A percentile compares a stretch with the other conserved stretches of the same genome.
phyloP scores from a whole-genome alignment of 2,329 filamentous ascomycete species.

The Aureobasidium subglaciale region DNA sequence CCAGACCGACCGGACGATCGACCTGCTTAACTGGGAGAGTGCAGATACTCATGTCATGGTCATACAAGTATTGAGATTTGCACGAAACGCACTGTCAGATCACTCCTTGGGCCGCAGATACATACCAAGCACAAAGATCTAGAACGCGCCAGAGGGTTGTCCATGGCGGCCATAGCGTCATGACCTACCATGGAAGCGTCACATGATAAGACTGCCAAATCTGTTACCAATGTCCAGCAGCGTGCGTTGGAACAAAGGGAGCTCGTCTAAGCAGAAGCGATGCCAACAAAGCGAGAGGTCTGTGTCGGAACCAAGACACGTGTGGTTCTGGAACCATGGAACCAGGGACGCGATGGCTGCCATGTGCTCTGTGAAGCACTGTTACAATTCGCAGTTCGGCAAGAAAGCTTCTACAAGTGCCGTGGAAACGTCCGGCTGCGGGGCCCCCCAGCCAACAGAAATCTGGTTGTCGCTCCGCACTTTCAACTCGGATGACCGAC shows the following conservation, averaged over 20 bases:
- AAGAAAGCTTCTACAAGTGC: constrained; percentile 11
- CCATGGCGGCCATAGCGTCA: background rate
- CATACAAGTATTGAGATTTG: background rate
- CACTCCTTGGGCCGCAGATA: background rate
- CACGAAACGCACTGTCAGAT: background rate
- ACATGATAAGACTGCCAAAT: background rate
- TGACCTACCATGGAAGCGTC: background rate
- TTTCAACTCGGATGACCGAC: constrained; percentile 1
- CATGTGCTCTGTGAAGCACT: background rate
- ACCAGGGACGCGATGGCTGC: background rate
- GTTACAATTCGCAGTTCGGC: constrained; percentile 4
- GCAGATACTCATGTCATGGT: background rate
- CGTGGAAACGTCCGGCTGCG: constrained; percentile 3
- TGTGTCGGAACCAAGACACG: background rate
- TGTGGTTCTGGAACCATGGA: constrained; percentile 3
- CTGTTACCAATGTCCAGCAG: background rate
- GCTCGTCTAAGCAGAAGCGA: too few relatives aligned
- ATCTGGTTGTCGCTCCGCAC: constrained; percentile 9
- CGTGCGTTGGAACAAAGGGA: background rate
- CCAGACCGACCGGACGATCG: background rate
- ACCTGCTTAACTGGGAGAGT: background rate
- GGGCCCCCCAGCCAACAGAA: constrained; percentile 5
- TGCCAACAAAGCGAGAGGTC: too few relatives aligned
- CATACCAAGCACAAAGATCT: background rate
- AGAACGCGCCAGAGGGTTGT: constrained; percentile 4